Base-by-base conservation (phyloP, 2,329 filamentous ascomycete species). In the Sarocladiaceae sp. region DNA sequence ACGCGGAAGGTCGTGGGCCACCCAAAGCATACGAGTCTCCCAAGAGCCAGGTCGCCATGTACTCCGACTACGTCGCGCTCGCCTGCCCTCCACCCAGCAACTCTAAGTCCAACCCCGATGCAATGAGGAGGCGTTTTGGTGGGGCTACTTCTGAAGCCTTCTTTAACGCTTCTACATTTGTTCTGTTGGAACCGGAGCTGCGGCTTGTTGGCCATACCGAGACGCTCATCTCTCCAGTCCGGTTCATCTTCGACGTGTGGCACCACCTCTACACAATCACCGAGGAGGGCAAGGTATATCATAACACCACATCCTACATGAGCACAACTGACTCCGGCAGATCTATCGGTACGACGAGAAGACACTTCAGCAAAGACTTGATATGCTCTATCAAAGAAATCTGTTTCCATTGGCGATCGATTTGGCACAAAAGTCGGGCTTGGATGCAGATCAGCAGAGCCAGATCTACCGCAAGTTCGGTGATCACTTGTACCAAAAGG, bases 381-480 rank as follows among this genome's bases (percentile, higher is more conserved):
- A 97, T 51, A 85, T 97, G 58, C 70, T 98, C 6, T 98, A 95
- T 56, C 88, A 95, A 55, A 82, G 91, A 43, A 95, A 96, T 58
- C 80, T 97, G 49, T 98, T 91, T 56, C 82, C 91, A 1, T 69
- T 95, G 40, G 93, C 93, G 2, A 93, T 97, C 52, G 94, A 91
- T 55, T 72, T 98, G 46, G 93, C 93, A 1, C 88, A 94, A 56
- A 95, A 94, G 62, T 82, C 84, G 9, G 87, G 88, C 1, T 75
- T 96, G 56, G 87, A 90, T 60, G 66, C 70, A 3, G 71, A 83
- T 37, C 88, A 96, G 61, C 88, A 95, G 55, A 96, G 94, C 55
- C 72, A 86, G 47, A 98, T 98, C 47, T 94, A 91, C 58, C 82
- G 91, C 47, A 90, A 84, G 59, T 97, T 95, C 62, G 93, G 91